Evolutionary conservation across 129 eudicot genomes (phyloP), one percentile per base, ranked within the genome.

Genomic region (Ambrosia trifida): DNA sequence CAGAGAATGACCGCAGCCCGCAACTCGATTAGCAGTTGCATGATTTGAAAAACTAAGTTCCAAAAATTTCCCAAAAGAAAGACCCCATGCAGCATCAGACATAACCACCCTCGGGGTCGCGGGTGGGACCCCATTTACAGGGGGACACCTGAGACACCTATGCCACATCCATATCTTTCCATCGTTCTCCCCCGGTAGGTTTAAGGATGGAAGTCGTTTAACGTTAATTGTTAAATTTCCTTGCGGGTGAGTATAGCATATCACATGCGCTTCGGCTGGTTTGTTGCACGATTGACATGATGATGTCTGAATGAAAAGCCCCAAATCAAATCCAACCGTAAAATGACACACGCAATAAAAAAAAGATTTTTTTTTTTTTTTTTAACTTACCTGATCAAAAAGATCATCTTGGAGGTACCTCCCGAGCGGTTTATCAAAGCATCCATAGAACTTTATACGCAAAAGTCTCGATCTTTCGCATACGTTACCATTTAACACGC

Each of bases 121-220:
- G 6, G 99, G 99, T 13, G 99, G 99, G 40, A 85, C 86, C 66
- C 91, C 96, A 20, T 84, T 85, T 3, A 79, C 58, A 3, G 43
- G 94, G 53, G 84, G 76, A 70, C 99, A 95, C 78, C 82, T 79
- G 61, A 95, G 93, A 88, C 99, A 95, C 33, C 99, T 72, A 30
- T 95, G 99, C 99, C 99, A 95, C 99, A 95, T 95, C 99, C 99
- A 95, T 70, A 95, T 90, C 84, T 95, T 94, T 71, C 96, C 93
- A 46, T 89, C 98, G 49, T 72, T 80, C 56, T 84, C 94, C 43
- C 99, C 99, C 47, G 93, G 94, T 67, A 95, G 83, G 64, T 86
- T 86, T 31, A 77, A 74, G 35, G 91, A 70, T 17, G 88, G 90
- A 12, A 90, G 77, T 12, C 89, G 89, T 64, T 68, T 90, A 64